Base-by-base conservation (phyloP, 345 rosid species). In the Theobroma cacao region DNA sequence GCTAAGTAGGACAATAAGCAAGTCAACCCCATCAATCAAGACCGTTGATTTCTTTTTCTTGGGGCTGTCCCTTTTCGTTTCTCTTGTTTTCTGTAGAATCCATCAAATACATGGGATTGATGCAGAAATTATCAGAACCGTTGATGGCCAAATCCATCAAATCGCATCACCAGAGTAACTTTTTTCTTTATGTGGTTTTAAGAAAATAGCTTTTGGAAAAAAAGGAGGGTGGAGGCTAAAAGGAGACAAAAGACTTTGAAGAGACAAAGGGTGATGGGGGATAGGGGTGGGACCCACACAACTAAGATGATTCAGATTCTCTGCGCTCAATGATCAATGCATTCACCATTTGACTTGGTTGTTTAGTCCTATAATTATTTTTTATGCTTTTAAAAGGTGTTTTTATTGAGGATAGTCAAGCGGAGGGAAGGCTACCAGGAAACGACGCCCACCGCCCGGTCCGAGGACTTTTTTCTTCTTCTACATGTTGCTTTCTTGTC, bases 11-110 rank as follows among this genome's bases (percentile, higher is more conserved):
- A 80, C 72, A 52, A 6, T 2, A 24, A 55, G 48, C 12, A 20
- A 68, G 82, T 74, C 86, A 85, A 82, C 43, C 74, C 59, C 75
- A 62, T 76, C 66, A 76, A 82, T 85, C 80, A 74, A 11, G 0
- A 78, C 82, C 88, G 80, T 78, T 13, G 22, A 50, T 36, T 66
- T 79, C 50, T 22, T 53, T n/a, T 24, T 22, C 28, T 3, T 9
- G 28, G 8, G 24, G 17, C 22, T 9, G 26, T 2, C 43, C 20
- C 20, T 31, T 28, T 4, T 47, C 18, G 20, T 4, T 52, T 24
- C 17, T 11, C 11, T 18, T 12, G 9, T 4, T 11, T 0, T 10
- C 4, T 36, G 30, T 12, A 41, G 36, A 33, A 52, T 18, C 50
- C 41, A 41, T 65, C 79, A 33, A 43, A 7, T 30, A 5, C 33